Evolutionary conservation across 306 rosid species (phyloP), one percentile per base, ranked within the genome.

Genomic region (Aeschynomene evenia): DNA sequence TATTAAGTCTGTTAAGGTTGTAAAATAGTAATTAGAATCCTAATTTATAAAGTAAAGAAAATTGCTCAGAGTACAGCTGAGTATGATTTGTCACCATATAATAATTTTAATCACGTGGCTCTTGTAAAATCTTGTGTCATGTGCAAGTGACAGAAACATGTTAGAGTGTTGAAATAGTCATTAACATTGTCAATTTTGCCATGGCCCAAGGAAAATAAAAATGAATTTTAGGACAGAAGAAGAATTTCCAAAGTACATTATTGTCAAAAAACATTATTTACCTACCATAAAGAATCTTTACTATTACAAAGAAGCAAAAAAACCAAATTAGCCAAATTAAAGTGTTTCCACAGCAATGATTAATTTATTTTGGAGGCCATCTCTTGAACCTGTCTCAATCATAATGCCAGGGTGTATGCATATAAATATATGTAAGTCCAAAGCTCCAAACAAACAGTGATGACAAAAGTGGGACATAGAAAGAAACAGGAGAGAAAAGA

Each of bases 1-100:
- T 37, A 37, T 91, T 79, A 68, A 91, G 79, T 68, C 97, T 91
- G 90, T 56, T 50, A 62, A 48, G 29, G 65, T 52, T 50, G 26
- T 31, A 14, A 63, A 19, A 49, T n/a, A 22, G 18, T 53, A 52
- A 52, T 52, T 22, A 52, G 58, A 52, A 52, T 52, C 29, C 24
- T 42, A 39, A 14, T 12, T 34, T 34, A 21, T 28, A 9, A 52
- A 37, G 39, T 18, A n/a, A 52, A 37, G 39, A 55, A 55, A 55
- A 14, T n/a, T 55, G 29, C 22, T 20, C 56, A 0, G 14, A 22
- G 31, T 52, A 21, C 14, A 40, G 48, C 16, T 7, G 48, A 42
- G 48, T 42, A 42, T 33, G 48, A 45, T 11, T 64, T 45, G 6
- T 22, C 37, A 8, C 12, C 19, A 16, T 43, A 51, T 39, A 37